Evolutionary conservation across 305 asterid genomes (phyloP), one percentile per base, ranked within the genome.

Genomic region (Plantago coronopus): DNA sequence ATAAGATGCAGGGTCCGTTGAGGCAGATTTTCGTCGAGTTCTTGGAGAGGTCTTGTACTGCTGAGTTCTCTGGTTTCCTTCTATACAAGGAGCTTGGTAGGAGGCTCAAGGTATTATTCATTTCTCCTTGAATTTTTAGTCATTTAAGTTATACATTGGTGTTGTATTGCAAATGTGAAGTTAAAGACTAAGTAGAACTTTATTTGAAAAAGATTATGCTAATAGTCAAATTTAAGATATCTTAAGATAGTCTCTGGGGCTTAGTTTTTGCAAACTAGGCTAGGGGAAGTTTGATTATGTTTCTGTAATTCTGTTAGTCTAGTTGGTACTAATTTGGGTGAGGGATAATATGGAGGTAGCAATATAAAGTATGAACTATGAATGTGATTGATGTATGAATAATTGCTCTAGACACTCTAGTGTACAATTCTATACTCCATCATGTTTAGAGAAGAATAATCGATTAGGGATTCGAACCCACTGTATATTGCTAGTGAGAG

Each of bases 31-130:
- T 89, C 65, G 99, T 93, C 14, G 99, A 93, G 74, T 93, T 93
- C 74, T 62, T 93, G 83, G 97, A 93, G 78, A 83, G 99, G 79
- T 89, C 97, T 61, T 93, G 99, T 76, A 93, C 97, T 43, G 96
- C 99, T 54, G 99, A 93, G 75, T 93, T 93, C 79, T 93, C 99
- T 38, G 97, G 99, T 15, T 93, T 93, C 63, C 97, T 93, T 74
- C 97, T 80, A 31, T 86, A 89, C 82, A 89, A 89, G 79, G 97
- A 89, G 79, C 97, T 89, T 61, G 95, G 97, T 14, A 80, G 97
- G 64, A 86, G 95, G 82, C 97, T 89, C 65, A 89, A 89, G 95
- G 96, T 85, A 51, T 54, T 51, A 47, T 47, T 8, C 0, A 17
- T 34, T 58, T 63, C 16, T 60, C 9, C 7, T 27, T 46, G 54